These are phyloP conservation scores for Saccharomycopsis babjevae DNA, from an alignment of 805 yeast genomes.

Conservation along the genomic window DNA sequence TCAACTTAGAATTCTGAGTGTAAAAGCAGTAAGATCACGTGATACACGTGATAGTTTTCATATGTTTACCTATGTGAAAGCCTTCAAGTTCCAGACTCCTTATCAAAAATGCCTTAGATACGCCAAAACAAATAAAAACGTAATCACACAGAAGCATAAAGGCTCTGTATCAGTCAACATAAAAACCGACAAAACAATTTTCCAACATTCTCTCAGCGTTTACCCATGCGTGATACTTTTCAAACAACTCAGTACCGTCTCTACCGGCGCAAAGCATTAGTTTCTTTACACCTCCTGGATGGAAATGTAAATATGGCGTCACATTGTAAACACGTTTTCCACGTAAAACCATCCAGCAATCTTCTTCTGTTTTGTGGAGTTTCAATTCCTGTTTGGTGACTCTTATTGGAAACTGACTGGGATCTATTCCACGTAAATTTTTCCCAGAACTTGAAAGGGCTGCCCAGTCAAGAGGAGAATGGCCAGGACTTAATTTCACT, in stretches of 20 bases:
- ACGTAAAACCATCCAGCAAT: conserved; percentile 78
- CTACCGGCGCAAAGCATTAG: conserved; percentile 70
- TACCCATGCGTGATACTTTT: conserved; percentile 72
- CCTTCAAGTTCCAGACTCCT: too few species aligned
- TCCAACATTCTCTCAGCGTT: conserved; percentile 74
- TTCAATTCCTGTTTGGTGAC: conserved; percentile 48
- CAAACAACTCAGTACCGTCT: conserved; percentile 70
- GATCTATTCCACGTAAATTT: conserved; percentile 44
- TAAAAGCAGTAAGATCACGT: too few species aligned
- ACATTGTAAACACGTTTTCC: conserved; percentile 71
- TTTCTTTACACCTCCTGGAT: conserved; percentile 86
- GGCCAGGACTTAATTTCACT: conserved; percentile 64
- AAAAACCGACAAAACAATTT: conserved; percentile 64
- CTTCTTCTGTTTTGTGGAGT: conserved; percentile 47
- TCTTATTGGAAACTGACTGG: conserved; percentile 45
- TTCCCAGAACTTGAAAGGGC: conserved; percentile 36
- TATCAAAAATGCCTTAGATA: too few species aligned
- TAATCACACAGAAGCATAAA: too few species aligned
- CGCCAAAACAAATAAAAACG: too few species aligned
- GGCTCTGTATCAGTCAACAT: conserved; percentile 17
- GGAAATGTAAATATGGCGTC: conserved; percentile 75
- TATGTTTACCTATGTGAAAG: too few species aligned
- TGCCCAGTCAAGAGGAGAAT: conserved; percentile 86
- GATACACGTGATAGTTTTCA: too few species aligned
- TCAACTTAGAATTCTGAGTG: too few species aligned